Percentiles rank a stretch among this genome's conserved stretches.
Conservation (phyloP, 306 rosid species). For the Dalbergia cochinchinensis region DNA sequence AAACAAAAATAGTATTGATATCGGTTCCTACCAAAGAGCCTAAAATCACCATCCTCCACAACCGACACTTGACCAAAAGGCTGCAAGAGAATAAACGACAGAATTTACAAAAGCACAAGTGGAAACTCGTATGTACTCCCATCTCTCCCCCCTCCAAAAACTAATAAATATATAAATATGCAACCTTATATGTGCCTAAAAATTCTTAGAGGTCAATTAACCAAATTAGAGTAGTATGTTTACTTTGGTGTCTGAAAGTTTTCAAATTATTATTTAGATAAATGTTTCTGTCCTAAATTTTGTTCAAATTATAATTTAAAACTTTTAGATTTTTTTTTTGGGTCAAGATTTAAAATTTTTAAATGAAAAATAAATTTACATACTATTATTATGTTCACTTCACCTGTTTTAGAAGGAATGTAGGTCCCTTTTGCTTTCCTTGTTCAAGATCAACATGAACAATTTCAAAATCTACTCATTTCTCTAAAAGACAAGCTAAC, state of each 20-base stretch:
- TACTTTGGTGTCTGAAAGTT: too few species aligned
- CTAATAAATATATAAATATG: too few species aligned
- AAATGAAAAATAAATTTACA: too few species aligned
- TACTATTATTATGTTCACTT: not conserved
- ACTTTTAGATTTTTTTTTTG: too few species aligned
- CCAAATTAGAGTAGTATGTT: too few species aligned
- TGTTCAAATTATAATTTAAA: too few species aligned
- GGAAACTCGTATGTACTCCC: not conserved
- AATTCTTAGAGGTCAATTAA: too few species aligned
- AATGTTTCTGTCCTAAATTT: too few species aligned
- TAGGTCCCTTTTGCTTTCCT: slow-evolving; percentile 67
- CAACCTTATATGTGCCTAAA: too few species aligned
- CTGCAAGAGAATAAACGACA: slow-evolving; percentile 49
- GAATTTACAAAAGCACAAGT: not conserved
- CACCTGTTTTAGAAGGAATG: slow-evolving; percentile 68
- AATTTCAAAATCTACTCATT: slow-evolving; percentile 68
- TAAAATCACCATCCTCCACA: slow-evolving; percentile 68
- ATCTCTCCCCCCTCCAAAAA: too few species aligned
- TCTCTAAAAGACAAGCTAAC: slow-evolving; percentile 73
- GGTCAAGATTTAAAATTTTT: too few species aligned
- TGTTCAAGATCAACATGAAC: slow-evolving; percentile 58
- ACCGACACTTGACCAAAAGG: slow-evolving; percentile 88
- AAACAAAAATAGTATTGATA: not conserved
- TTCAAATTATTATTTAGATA: too few species aligned
- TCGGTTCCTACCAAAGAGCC: slow-evolving; percentile 70